These are phyloP conservation scores for Teunomyces cretensis DNA, from an alignment of 805 yeast genomes.

Conservation along the genomic window DNA sequence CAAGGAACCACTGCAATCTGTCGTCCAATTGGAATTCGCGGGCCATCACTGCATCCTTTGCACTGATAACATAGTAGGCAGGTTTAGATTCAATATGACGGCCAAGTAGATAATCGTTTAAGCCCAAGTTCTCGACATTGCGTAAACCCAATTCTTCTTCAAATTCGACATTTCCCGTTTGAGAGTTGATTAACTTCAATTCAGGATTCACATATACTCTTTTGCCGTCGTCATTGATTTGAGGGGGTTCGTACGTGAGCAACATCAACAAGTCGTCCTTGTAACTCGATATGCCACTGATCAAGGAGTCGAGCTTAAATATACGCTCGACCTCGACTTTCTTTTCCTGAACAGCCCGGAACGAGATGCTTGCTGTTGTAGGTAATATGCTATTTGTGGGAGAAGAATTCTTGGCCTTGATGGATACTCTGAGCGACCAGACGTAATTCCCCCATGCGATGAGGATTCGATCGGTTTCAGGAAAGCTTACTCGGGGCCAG, in stretches of 20 bases:
- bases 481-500: conserved; percentile 73
- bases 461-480: conserved; percentile 63
- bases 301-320: conserved; percentile 48
- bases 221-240: conserved; percentile 17
- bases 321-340: conserved; percentile 48
- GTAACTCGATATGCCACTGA: conserved; percentile 79
- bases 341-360: conserved; percentile 43
- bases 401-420: conserved; percentile 8
- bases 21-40: conserved; percentile 70
- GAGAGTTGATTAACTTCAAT: conserved; percentile 62
- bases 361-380: conserved; percentile 53
- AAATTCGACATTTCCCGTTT: conserved; percentile 68
- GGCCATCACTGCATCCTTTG: conserved; percentile 78
- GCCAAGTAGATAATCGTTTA: conserved; percentile 77
- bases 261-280: conserved; percentile 69
- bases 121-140: conserved; percentile 57
- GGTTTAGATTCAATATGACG: conserved; percentile 39
- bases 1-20: conserved; percentile 69
- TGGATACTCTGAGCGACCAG: conserved; percentile 60
- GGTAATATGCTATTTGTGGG: conserved; percentile 23
- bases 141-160: conserved; percentile 76
- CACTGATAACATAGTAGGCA: conserved; percentile 69
- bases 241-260: conserved; percentile 50
- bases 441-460: conserved; percentile 83
- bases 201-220: conserved; percentile 60